Base-by-base conservation (phyloP, 2,329 filamentous ascomycete species). In the Alternaria ethzedia region DNA sequence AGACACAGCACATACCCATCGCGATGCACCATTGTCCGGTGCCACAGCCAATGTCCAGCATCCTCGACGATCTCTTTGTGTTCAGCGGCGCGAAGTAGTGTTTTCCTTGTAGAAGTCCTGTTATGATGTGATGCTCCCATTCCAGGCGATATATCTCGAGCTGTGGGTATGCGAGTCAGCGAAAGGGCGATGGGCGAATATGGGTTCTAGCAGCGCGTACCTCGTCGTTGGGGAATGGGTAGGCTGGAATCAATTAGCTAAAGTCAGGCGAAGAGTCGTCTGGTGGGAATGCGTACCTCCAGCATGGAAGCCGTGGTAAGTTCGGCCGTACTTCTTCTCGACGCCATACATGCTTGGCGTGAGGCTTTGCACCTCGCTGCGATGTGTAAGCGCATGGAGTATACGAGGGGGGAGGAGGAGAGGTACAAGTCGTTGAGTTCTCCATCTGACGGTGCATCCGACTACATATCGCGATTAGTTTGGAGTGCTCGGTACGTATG, bases 41-140 rank as follows among this genome's bases (percentile, higher is more conserved):
- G 25, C 81, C 81, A 9, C 79, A 81, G 41, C 81, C 81, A 61
- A 82, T 80, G 65, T 82, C 81, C 21, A 82, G 65, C 52, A 82
- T 77, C 49, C 71, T 76, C 41, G 70, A 72, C 5, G 81, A 80
- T 30, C 62, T 59, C 21, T 70, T 63, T 23, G 50, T 26, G 50
- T 63, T 69, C 58, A 81, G 59, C 10, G 81, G 81, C 9, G 81
- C 81, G 57, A 77, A 81, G 64, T 73, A 78, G 41, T 78, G 77
- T 17, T 71, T 71, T 9, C 74, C 69, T 30, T 70, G 70, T 45
- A 82, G 77, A 0, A 81, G 70, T 17, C 75, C 74, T 61, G 78
- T 80, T 5, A 82, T 57, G 11, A 82, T 75, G 44, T 75, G 71
- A 67, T 79, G 78, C 57, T 82, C 80, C 44, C 79, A 66, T 63